Conservation (phyloP, 768 basidiomycete genomes). For the Kwoniella bestiolae region DNA sequence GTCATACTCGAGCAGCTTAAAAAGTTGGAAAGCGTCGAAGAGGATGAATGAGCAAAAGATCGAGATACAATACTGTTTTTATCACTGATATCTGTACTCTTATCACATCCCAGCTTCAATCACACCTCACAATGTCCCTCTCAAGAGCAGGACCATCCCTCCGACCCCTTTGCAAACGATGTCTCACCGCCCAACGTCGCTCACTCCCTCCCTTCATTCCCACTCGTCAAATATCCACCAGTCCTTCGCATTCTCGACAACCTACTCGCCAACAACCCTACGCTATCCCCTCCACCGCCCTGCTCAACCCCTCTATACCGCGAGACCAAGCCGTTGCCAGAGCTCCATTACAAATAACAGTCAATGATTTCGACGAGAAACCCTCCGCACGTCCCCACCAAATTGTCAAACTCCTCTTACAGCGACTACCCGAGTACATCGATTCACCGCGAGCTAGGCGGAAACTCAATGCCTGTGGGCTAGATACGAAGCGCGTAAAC, state of each 20-base stretch:
- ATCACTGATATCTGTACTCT: neutral
- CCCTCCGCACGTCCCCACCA: slow-evolving; percentile 20
- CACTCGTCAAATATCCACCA: neutral
- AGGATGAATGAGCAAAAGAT: neutral
- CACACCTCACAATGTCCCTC: slow-evolving; percentile 9
- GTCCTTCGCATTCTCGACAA: neutral
- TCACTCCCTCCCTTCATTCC: no score
- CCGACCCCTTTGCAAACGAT: slow-evolving; percentile 3
- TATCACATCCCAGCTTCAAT: neutral
- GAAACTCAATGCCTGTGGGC: slow-evolving; percentile 38
- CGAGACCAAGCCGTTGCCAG: neutral
- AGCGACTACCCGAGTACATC: slow-evolving; percentile 35
- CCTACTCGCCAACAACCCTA: neutral
- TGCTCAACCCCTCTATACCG: slow-evolving; percentile 12
- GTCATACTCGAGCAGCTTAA: neutral
- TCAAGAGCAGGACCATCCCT: slow-evolving; percentile 14
- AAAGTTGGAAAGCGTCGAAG: neutral
- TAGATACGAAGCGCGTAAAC: neutral
- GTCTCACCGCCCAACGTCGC: neutral
- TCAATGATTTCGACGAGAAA: slow-evolving; percentile 27
- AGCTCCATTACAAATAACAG: slow-evolving; percentile 13
- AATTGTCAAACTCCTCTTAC: slow-evolving; percentile 21
- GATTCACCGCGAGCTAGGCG: slow-evolving; percentile 17
- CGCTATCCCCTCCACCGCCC: neutral
- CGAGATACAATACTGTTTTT: neutral